Evolutionary conservation across 176 grass and related monocot species (phyloP).

Genomic region (Carex littledalei): DNA sequence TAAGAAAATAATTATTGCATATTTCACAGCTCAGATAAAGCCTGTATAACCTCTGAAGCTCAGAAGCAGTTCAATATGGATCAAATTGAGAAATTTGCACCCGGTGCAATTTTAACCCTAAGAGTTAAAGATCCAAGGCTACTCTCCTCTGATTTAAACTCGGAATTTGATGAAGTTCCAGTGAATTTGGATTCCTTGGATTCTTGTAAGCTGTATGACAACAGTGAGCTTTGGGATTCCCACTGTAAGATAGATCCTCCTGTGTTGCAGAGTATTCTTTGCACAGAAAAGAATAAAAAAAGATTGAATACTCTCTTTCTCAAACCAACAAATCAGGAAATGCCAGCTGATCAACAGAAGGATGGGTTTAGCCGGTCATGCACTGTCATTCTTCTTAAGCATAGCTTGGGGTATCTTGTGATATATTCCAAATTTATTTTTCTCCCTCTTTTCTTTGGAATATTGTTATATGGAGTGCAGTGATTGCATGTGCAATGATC

Average conservation of each 20-base stretch:
- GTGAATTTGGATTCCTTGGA: constrained; percentile 32
- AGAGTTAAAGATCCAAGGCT: constrained; percentile 70
- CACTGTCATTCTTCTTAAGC: constrained; percentile 69
- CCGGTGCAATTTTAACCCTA: constrained; percentile 58
- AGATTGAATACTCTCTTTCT: constrained; percentile 56
- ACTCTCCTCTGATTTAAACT: constrained; percentile 21
- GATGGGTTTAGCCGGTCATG: constrained; percentile 42
- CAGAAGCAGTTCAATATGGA: constrained; percentile 35
- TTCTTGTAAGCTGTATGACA: constrained; percentile 38
- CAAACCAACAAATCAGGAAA: constrained; percentile 39
- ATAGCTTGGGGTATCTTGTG: constrained; percentile 34
- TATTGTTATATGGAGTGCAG: not conserved
- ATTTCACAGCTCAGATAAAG: constrained; percentile 22
- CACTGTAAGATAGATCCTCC: constrained; percentile 48
- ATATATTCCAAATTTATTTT: not conserved
- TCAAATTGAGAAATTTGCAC: constrained; percentile 43
- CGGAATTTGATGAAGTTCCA: constrained; percentile 19
- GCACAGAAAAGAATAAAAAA: constrained; percentile 49
- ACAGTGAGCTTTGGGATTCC: constrained; percentile 58
- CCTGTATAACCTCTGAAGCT: constrained; percentile 18
- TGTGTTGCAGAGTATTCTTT: constrained; percentile 50
- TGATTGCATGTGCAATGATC: not conserved
- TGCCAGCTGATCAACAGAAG: constrained; percentile 31
- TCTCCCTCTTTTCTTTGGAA: not conserved
- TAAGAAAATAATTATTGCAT: constrained; percentile 19